Conservation (phyloP, 768 basidiomycete species). For the Neoboletus subvelutipes region DNA sequence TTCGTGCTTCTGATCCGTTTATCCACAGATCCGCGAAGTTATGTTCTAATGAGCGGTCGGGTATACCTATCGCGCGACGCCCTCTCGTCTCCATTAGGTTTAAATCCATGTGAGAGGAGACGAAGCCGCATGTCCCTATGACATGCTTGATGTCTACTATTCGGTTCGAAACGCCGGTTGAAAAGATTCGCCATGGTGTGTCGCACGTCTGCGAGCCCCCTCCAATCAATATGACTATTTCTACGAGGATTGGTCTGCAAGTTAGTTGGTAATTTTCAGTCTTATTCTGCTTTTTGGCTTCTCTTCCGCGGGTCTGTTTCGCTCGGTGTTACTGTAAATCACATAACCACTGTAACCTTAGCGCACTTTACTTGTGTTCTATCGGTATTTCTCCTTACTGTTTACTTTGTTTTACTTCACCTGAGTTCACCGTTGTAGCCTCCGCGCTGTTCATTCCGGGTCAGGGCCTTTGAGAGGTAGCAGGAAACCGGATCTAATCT, state of each 20-base stretch:
- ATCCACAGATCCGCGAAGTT: conserved; percentile 48
- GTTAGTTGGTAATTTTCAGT: background rate
- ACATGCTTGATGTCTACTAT: background rate
- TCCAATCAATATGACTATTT: too few relatives aligned
- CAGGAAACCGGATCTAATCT: background rate
- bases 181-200: conserved; percentile 5
- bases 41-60: conserved; percentile 41
- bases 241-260: background rate
- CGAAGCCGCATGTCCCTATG: background rate
- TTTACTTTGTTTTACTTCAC: background rate
- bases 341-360: background rate
- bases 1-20: background rate
- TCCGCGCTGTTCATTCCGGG: background rate
- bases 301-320: background rate
- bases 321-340: background rate
- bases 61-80: background rate
- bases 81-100: background rate
- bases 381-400: background rate
- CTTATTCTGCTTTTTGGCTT: background rate
- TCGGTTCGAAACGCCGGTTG: too few relatives aligned
- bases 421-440: background rate
- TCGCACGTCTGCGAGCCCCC: background rate
- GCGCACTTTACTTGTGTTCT: too few relatives aligned
- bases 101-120: background rate
- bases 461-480: too few relatives aligned